phyloP scores from a whole-genome alignment of 768 basidiomycete genomes.

The Kockovaella imperatae region DNA sequence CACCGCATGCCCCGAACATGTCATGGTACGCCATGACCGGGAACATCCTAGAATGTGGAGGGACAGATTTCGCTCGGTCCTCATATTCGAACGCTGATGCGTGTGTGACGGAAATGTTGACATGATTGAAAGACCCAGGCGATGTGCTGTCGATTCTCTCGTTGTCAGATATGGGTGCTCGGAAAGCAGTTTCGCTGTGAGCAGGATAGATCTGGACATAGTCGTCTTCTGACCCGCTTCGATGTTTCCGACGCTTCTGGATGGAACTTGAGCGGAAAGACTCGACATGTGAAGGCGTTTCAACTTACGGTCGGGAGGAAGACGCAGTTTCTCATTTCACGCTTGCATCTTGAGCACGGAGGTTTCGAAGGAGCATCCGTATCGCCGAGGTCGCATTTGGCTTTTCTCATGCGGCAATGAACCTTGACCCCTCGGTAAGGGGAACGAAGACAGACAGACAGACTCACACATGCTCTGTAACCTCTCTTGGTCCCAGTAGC shows the following conservation, averaged over 20 bases:
- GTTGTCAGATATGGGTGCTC: too few relatives aligned
- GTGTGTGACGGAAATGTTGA: too few relatives aligned
- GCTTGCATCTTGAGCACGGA: constrained; percentile 35
- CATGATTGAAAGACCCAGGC: too few relatives aligned
- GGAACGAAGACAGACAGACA: not conserved
- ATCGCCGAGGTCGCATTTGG: constrained; percentile 41
- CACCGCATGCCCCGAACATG: too few relatives aligned
- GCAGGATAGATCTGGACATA: too few relatives aligned
- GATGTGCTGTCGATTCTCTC: too few relatives aligned
- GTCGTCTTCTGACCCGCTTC: too few relatives aligned
- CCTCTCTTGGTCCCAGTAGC: constrained; percentile 26
- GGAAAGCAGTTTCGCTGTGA: too few relatives aligned
- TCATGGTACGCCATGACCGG: too few relatives aligned
- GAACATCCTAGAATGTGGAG: too few relatives aligned
- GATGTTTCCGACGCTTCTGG: constrained; percentile 26
- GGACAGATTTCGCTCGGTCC: too few relatives aligned
- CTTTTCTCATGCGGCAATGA: constrained; percentile 35
- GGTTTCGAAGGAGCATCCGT: constrained; percentile 37
- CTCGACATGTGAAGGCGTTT: not conserved
- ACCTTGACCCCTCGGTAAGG: constrained; percentile 13
- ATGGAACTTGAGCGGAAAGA: not conserved
- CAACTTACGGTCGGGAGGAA: constrained; percentile 33
- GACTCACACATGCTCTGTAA: constrained; percentile 32
- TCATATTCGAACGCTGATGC: too few relatives aligned
- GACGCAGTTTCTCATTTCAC: constrained; percentile 38